Conservation (phyloP, 2,329 filamentous ascomycete species). For the Fusarium paranaense region DNA sequence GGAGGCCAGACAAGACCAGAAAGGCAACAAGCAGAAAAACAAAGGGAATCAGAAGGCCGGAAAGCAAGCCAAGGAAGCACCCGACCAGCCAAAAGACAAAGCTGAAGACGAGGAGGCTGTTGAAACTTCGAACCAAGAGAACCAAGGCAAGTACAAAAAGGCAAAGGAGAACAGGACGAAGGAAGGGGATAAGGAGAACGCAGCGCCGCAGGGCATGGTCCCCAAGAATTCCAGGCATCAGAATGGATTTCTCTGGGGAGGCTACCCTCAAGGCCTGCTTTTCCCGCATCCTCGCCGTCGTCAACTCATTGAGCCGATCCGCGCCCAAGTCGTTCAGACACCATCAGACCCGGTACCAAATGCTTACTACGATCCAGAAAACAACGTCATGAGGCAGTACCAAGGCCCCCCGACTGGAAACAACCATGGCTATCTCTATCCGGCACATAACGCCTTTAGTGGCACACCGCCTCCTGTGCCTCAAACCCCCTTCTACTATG, state of each 20-base stretch:
- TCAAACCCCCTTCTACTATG: constrained; percentile 57
- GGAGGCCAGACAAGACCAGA: constrained; percentile 21
- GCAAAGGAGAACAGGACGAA: constrained; percentile 4
- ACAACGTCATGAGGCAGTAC: constrained; percentile 67
- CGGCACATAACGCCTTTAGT: constrained; percentile 48
- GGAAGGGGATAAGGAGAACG: constrained; percentile 5
- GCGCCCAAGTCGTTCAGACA: constrained; percentile 61
- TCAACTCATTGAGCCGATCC: constrained; percentile 60
- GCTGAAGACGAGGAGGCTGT: constrained; percentile 14
- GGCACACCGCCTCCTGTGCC: constrained; percentile 55
- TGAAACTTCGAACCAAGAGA: constrained; percentile 15
- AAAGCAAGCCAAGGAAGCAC: constrained; percentile 1
- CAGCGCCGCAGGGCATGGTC: constrained; percentile 13
- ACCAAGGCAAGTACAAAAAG: constrained; percentile 35
- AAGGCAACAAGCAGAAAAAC: constrained; percentile 21
- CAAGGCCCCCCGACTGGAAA: constrained; percentile 68
- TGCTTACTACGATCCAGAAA: constrained; percentile 66
- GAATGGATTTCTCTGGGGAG: constrained; percentile 35
- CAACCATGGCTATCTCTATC: constrained; percentile 60
- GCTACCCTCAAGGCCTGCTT: constrained; percentile 46
- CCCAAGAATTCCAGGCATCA: constrained; percentile 22
- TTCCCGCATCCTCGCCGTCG: constrained; percentile 51
- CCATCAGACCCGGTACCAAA: constrained; percentile 68
- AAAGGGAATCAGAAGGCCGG: constrained; percentile 15
- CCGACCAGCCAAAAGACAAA: constrained; percentile 13